Evolutionary conservation across 495 filamentous ascomycete species (phyloP), one percentile per base, ranked within the genome.

Genomic region (Acidiella bohemica): DNA sequence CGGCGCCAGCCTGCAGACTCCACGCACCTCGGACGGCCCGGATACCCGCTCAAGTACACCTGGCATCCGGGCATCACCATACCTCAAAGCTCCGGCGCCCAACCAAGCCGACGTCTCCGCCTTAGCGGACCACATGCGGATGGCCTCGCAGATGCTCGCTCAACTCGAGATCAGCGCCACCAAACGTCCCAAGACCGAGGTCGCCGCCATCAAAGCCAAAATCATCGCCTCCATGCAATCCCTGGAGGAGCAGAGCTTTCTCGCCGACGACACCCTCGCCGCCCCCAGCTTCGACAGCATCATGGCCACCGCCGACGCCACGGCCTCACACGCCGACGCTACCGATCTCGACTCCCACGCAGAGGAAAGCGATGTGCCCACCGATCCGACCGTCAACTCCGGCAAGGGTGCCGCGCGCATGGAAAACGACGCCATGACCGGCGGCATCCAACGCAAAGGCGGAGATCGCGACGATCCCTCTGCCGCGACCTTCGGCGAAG

Each of bases 181-280:
- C 3, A 84, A 83, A 50, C 60, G 80, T 22, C 80, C 80, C 12
- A 73, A 67, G 46, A 66, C 72, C 27, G 80, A 84, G 54, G 79
- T 84, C 7, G 80, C 75, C 7, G 78, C 77, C 18, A 84, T 84
- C 56, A 65, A 78, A 44, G 71, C 77, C 10, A 76, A 76, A 59
- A 84, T 84, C 47, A 84, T 84, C 46, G 80, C 80, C 2, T 83
- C 79, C 57, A 84, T 84, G 80, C 80, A 84, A 49, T 79, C 62
- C 51, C 67, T 84, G n/a, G 80, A 84, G 52, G 80, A 84, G 54
- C 76, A 84, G 53, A 81, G 70, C 54, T 84, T 84, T 47, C 68
- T 78, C 29, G 53, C 67, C 7, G 71, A 78, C 38, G 57, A 62
- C 19, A 28, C 44, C 7, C 59, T 60, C 8, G 61, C 68, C 22